These are phyloP conservation scores for Entophlyctis helioformis DNA, from an alignment of 192 early-diverging fungal species.

Conservation along the genomic window DNA sequence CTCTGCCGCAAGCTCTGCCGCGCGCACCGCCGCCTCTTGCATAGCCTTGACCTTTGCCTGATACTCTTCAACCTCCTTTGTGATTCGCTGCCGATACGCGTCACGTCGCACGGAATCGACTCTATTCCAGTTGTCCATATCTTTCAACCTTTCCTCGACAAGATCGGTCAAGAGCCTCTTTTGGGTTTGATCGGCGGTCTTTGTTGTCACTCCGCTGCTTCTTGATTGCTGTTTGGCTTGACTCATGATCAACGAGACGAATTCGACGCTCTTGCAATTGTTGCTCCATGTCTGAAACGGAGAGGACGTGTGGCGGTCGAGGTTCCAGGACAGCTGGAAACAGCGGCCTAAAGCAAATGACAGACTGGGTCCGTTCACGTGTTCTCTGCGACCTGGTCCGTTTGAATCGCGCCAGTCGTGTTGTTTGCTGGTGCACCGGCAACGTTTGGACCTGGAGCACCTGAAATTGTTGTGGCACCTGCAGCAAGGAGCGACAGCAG, in stretches of 20 bases:
- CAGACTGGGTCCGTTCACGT: not conserved
- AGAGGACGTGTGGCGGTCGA: conserved; percentile 14
- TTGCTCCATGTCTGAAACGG: conserved; percentile 11
- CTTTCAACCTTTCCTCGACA: conserved; percentile 16
- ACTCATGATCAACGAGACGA: conserved; percentile 5
- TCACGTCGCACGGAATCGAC: conserved; percentile 16
- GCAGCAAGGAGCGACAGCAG: too few relatives aligned
- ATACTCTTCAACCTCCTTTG: conserved; percentile 23
- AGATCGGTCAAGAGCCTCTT: conserved; percentile 10
- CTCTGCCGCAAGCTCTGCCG: conserved; percentile 27
- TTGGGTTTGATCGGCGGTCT: conserved; percentile 18
- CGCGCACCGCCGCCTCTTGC: conserved; percentile 18
- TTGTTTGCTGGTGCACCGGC: too few relatives aligned
- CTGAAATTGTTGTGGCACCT: too few relatives aligned
- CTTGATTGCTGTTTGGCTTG: conserved; percentile 12
- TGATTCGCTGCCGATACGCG: conserved; percentile 20
- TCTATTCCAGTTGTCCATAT: conserved; percentile 11
- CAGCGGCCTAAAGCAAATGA: not conserved
- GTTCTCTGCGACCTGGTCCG: not conserved
- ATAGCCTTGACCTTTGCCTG: conserved; percentile 16
- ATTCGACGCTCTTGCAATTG: conserved; percentile 6
- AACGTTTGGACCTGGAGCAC: too few relatives aligned
- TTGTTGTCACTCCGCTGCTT: conserved; percentile 17
- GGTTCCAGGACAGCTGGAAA: not conserved
- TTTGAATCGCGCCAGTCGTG: not conserved